Evolutionary conservation across 208 protist species (phyloP), one percentile per base, ranked within the genome.

Genomic region (Leishmania gerbilli): DNA sequence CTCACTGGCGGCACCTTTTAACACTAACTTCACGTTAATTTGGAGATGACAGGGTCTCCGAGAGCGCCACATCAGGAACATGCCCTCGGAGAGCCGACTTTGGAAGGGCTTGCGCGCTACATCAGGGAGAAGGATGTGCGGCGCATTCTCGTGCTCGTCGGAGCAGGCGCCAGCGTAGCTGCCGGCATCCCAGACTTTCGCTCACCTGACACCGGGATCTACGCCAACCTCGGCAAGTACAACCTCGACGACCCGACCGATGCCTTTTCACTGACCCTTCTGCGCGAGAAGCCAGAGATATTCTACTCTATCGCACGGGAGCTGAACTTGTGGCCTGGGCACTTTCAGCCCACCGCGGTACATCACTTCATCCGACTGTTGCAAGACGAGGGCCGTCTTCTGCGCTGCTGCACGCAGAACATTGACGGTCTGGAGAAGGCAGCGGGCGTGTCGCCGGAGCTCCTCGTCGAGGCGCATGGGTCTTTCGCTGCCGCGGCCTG

Each of bases 401-500:
- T 98, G 51, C 88, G 97, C 31, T 95, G 93, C 65, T 99, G 98
- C 82, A 99, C 98, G 64, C 99, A 99, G 79, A 99, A 99, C 90
- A 99, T 99, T 80, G 99, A 99, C 79, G 91, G 91, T 0, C 90
- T 99, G 2, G 98, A 99, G 79, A 62, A 81, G 64, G 79, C 82
- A 0, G 92, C 95, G 2, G 98, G 98, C 0, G 72, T 99, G 2
- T 88, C 94, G 42, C 74, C 76, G 31, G 75, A 93, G 24, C 83
- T 92, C 6, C 84, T 99, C 1, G 96, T 99, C 3, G 97, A 99
- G 82, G 97, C 98, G 7, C 99, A 99, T 86, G 99, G 99, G 7
- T 98, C 93, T 27, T 99, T 99, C 72, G 85, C 85, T 31, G 85
- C 86, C 0, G 91, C 94, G 2, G 83, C 88, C 17, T 99, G 98